Evolutionary conservation across 2,329 filamentous ascomycete species (phyloP).

Genomic region (Metarhizium album): DNA sequence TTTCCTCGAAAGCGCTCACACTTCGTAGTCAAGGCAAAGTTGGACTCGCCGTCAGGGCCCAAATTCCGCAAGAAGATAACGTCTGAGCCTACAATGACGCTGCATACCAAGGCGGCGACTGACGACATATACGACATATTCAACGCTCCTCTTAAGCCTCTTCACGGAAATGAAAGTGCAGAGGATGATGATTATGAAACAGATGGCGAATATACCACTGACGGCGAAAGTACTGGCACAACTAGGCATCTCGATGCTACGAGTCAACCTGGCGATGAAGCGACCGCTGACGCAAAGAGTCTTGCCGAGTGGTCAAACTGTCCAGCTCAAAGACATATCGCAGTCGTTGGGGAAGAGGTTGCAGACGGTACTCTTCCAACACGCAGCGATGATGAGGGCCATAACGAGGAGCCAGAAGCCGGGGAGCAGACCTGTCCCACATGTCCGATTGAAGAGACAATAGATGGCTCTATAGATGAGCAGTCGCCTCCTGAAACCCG

Average conservation of each 20-base stretch:
- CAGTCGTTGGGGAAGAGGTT: slow-evolving; percentile 28
- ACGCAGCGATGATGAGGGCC: slow-evolving; percentile 13
- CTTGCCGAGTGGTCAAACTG: slow-evolving; percentile 86
- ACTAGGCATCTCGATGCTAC: slow-evolving; percentile 50
- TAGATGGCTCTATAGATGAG: slow-evolving; percentile 29
- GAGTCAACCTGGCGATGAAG: slow-evolving; percentile 33
- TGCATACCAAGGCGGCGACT: slow-evolving; percentile 88
- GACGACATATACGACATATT: slow-evolving; percentile 98
- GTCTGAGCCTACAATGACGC: slow-evolving; percentile 90
- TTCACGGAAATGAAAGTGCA: slow-evolving; percentile 31
- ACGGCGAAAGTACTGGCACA: slow-evolving; percentile 72
- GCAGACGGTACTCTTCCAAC: slow-evolving; percentile 19
- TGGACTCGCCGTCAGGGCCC: slow-evolving; percentile 77
- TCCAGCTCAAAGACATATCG: slow-evolving; percentile 60
- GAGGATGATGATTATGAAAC: slow-evolving; percentile 61
- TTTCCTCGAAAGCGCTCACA: slow-evolving; percentile 17
- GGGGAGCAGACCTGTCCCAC: slow-evolving; percentile 11
- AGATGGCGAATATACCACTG: slow-evolving; percentile 71
- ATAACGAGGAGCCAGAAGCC: slow-evolving; percentile 17
- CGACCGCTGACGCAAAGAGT: slow-evolving; percentile 48
- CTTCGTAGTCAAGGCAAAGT: slow-evolving; percentile 71
- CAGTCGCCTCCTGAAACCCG: slow-evolving; percentile 42
- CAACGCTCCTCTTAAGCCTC: slow-evolving; percentile 55
- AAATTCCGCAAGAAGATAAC: slow-evolving; percentile 70
- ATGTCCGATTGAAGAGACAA: slow-evolving; percentile 20